phyloP scores from a whole-genome alignment of 2,329 filamentous ascomycete genomes.

The Polychaeton citri region DNA sequence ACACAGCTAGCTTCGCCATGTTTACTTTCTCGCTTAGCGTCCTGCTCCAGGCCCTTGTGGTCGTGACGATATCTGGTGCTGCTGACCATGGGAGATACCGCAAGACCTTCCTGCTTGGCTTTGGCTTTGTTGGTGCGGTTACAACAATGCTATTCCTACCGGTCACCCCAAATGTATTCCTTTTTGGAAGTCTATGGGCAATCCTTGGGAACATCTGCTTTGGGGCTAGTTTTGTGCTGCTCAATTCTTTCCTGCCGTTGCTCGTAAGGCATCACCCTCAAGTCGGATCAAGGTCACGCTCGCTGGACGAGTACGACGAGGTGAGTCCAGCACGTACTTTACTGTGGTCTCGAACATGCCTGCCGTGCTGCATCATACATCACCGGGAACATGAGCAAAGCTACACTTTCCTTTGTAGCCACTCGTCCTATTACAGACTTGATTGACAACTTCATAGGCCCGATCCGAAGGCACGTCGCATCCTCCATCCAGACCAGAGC shows the following conservation, averaged over 20 bases:
- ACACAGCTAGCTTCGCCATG: constrained; percentile 95
- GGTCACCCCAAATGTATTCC: constrained; percentile 59
- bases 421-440: too few relatives aligned
- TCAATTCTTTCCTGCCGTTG: constrained; percentile 89
- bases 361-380: constrained; percentile 1
- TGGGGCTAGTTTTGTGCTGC: constrained; percentile 83
- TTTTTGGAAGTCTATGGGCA: constrained; percentile 70
- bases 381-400: too few relatives aligned
- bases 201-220: constrained; percentile 90
- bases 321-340: too few relatives aligned
- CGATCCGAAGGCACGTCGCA: too few relatives aligned
- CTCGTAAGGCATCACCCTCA: constrained; percentile 74
- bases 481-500: too few relatives aligned
- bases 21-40: constrained; percentile 95
- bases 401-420: too few relatives aligned
- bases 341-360: too few relatives aligned
- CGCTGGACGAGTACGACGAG: constrained; percentile 5
- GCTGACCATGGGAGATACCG: constrained; percentile 84
- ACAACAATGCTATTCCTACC: constrained; percentile 83
- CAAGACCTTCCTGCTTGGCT: constrained; percentile 74
- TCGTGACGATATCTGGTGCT: constrained; percentile 91
- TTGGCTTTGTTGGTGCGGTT: constrained; percentile 68
- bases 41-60: constrained; percentile 72
- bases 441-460: too few relatives aligned
- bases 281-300: background rate